These are phyloP conservation scores for Diphasiastrum complanatum DNA, from an alignment of 83 land plant genomes.

Conservation along the genomic window DNA sequence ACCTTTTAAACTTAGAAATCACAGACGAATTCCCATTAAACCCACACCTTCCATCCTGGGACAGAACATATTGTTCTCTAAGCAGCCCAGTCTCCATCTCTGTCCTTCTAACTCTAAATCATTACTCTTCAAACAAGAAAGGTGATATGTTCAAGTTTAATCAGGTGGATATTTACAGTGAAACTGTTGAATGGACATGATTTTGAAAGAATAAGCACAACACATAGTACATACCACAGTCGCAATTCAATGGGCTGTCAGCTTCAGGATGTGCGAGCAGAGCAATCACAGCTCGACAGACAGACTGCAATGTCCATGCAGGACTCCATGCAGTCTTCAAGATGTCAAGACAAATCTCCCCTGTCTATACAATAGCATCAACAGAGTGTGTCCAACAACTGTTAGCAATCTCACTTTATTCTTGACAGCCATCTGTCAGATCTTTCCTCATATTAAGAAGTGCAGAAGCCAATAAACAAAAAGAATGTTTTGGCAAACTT, in stretches of 20 bases:
- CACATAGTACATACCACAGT: slow-evolving; percentile 52
- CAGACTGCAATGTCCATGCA: slow-evolving; percentile 98
- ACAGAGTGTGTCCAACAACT: not conserved
- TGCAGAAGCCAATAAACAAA: slow-evolving; percentile 5
- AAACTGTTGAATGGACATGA: not conserved
- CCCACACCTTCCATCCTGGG: too few relatives aligned
- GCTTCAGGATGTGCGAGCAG: slow-evolving; percentile 98
- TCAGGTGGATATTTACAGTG: not conserved
- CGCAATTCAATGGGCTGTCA: slow-evolving; percentile 96
- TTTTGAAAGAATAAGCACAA: not conserved
- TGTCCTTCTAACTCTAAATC: not conserved
- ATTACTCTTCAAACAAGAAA: not conserved
- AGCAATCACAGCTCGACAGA: slow-evolving; percentile 97
- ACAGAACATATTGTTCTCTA: too few relatives aligned
- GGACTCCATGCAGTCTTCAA: slow-evolving; percentile 99
- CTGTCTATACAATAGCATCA: slow-evolving; percentile 50
- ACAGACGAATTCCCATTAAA: too few relatives aligned
- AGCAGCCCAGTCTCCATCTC: too few relatives aligned
- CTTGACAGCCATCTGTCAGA: too few relatives aligned
- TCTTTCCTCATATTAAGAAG: not conserved
- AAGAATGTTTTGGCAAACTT: too few relatives aligned
- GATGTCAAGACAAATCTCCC: slow-evolving; percentile 96
- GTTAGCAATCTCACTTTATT: too few relatives aligned
- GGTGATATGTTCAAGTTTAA: not conserved
- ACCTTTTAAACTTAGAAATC: too few relatives aligned